A percentile compares a stretch with the other conserved stretches of the same genome.
phyloP scores from a whole-genome alignment of 2,329 filamentous ascomycete species.

The Phaeosphaeriaceae sp. region DNA sequence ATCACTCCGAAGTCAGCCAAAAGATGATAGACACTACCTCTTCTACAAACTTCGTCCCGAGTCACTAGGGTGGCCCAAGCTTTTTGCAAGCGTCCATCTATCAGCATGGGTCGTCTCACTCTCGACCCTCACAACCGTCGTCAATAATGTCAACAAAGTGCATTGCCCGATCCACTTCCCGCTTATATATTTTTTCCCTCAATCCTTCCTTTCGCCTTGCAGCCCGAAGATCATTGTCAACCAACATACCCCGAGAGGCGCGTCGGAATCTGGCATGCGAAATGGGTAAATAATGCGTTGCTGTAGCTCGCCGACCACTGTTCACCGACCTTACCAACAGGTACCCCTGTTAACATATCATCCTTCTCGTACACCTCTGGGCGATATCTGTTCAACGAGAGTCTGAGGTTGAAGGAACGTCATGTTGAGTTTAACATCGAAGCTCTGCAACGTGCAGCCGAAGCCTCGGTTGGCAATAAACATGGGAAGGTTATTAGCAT shows the following conservation, averaged over 20 bases:
- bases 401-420: conserved; percentile 16
- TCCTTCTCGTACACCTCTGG: conserved; percentile 18
- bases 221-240: conserved; percentile 11
- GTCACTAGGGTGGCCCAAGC: no score
- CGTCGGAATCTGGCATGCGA: conserved; percentile 8
- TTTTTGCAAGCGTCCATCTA: no score
- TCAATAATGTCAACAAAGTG: conserved; percentile 11
- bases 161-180: conserved; percentile 7
- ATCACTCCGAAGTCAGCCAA: no score
- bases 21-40: no score
- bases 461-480: conserved; percentile 13
- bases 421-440: conserved; percentile 15
- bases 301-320: conserved; percentile 4
- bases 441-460: conserved; percentile 14
- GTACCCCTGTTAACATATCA: conserved; percentile 7
- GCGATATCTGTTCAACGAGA: conserved; percentile 18
- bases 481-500: conserved; percentile 15
- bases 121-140: conserved; percentile 7
- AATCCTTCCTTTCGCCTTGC: conserved; percentile 1
- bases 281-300: conserved; percentile 9
- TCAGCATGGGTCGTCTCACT: no score
- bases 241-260: conserved; percentile 5
- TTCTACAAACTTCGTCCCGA: no score
- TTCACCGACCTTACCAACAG: conserved; percentile 8
- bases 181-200: conserved; percentile 4